Percentiles rank a stretch among this genome's conserved stretches.
These are phyloP conservation scores for Aspergillus japonicus DNA, from an alignment of 2,329 filamentous ascomycete genomes.

Conservation along the genomic window DNA sequence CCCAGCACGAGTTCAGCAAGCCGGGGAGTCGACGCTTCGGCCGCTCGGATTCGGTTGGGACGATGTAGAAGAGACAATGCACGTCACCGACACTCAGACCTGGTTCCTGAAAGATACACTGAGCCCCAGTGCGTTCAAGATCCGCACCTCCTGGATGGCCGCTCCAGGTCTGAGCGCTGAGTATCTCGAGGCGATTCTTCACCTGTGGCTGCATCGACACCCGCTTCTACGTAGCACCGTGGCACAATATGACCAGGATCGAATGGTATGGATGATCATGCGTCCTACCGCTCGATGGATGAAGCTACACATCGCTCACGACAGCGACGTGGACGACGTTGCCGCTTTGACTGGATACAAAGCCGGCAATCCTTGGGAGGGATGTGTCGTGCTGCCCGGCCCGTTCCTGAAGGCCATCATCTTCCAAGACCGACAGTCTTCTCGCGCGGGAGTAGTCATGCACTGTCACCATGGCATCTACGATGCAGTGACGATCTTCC, in stretches of 20 bases:
- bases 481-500: not conserved
- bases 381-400: not conserved
- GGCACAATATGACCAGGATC: not conserved
- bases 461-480: constrained; percentile 2
- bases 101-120: not conserved
- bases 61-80: not conserved
- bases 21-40: not conserved
- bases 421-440: not conserved
- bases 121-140: not conserved
- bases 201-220: not conserved
- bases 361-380: not conserved
- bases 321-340: not conserved
- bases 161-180: not conserved
- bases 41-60: constrained; percentile 2
- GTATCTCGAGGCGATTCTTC: not conserved
- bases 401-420: constrained; percentile 3
- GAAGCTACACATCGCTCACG: not conserved
- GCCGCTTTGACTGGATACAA: not conserved
- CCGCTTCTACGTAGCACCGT: constrained; percentile 1
- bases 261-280: not conserved
- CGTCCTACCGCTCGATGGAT: not conserved
- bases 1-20: not conserved
- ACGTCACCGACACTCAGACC: not conserved
- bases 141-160: not conserved
- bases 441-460: not conserved